A percentile compares a stretch with the other conserved stretches of the same genome.
phyloP scores from a whole-genome alignment of 495 filamentous ascomycete species.

The Penicillium lagena region DNA sequence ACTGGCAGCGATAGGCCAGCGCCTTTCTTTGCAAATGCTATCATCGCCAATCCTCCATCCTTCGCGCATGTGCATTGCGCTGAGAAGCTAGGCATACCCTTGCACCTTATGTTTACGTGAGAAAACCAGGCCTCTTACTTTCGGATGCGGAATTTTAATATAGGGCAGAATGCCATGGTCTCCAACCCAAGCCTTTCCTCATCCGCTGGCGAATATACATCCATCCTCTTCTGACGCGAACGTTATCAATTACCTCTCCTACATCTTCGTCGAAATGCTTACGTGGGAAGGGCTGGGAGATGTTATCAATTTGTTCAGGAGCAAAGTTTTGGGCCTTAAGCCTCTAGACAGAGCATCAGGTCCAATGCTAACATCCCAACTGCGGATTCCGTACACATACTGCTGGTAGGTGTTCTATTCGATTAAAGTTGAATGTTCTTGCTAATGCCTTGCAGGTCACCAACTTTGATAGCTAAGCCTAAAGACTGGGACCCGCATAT shows the following conservation, averaged over 20 bases:
- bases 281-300: conserved; percentile 76
- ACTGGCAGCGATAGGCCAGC: conserved; percentile 25
- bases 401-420: conserved; percentile 48
- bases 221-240: conserved; percentile 44
- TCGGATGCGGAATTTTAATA: conserved; percentile 28
- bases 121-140: conserved; percentile 18
- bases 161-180: conserved; percentile 54
- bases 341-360: conserved; percentile 61
- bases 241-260: conserved; percentile 66
- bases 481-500: conserved; percentile 69
- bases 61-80: conserved; percentile 79
- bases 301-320: conserved; percentile 66
- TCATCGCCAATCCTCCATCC: conserved; percentile 80
- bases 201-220: conserved; percentile 49
- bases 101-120: conserved; percentile 79
- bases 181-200: conserved; percentile 45
- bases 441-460: conserved; percentile 49
- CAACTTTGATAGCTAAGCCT: conserved; percentile 71
- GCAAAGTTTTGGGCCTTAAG: conserved; percentile 59
- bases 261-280: conserved; percentile 72
- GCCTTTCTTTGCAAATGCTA: conserved; percentile 73
- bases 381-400: conserved; percentile 72
- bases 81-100: conserved; percentile 70
- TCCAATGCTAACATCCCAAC: conserved; percentile 53
- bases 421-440: not conserved